phyloP scores from a whole-genome alignment of 352 stramenopile species.

The Pythium guiyangense region DNA sequence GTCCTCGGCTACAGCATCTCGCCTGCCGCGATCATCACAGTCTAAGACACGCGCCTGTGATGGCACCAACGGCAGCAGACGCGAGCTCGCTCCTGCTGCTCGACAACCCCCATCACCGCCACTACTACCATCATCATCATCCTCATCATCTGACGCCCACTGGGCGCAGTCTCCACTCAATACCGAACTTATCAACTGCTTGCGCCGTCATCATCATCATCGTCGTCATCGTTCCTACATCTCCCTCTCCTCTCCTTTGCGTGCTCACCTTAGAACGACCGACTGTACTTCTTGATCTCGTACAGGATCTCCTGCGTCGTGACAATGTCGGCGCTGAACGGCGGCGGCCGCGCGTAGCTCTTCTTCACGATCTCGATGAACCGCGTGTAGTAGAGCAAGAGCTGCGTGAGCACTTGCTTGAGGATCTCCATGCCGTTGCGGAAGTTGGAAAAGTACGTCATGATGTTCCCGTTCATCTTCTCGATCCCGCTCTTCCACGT shows the following conservation, averaged over 20 bases:
- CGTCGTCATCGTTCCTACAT: no score
- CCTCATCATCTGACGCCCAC: neutral
- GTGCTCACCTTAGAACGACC: slow-evolving; percentile 77
- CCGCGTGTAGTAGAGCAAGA: slow-evolving; percentile 98
- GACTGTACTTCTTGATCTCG: slow-evolving; percentile 98
- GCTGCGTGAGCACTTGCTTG: slow-evolving; percentile 97
- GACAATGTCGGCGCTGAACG: slow-evolving; percentile 93
- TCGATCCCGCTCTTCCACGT: slow-evolving; percentile 96
- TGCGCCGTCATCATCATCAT: no score
- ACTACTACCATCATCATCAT: no score
- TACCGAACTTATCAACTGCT: neutral
- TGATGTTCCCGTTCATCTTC: slow-evolving; percentile 96
- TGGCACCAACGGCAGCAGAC: no score
- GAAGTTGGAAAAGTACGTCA: slow-evolving; percentile 98
- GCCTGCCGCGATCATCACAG: slow-evolving; percentile 22
- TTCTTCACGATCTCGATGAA: slow-evolving; percentile 97
- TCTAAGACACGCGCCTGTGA: slow-evolving; percentile 2
- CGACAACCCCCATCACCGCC: no score
- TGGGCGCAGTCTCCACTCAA: neutral
- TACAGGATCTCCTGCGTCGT: slow-evolving; percentile 95
- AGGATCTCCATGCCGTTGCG: slow-evolving; percentile 99
- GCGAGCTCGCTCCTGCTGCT: no score
- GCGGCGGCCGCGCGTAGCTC: slow-evolving; percentile 67
- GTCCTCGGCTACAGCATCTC: slow-evolving; percentile 79
- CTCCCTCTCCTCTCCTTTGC: neutral